Conservation (phyloP, 2,329 filamentous ascomycete genomes). For the Colletotrichum sp. region DNA sequence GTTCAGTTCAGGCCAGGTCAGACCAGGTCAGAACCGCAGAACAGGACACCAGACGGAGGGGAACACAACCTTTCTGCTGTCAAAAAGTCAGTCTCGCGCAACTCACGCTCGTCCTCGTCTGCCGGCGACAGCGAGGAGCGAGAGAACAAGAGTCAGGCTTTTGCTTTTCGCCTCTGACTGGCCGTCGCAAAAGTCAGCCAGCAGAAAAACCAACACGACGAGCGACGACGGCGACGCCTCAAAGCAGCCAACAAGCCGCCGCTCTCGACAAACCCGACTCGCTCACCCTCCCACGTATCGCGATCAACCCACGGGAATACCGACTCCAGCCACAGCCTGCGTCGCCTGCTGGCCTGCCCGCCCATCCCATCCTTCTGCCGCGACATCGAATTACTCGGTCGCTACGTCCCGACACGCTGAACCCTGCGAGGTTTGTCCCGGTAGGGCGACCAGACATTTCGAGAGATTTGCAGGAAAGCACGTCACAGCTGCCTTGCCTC, state of each 20-base stretch:
- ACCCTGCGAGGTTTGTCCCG: conserved; percentile 13
- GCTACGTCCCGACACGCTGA: neutral
- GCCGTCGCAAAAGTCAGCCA: neutral
- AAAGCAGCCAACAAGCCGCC: neutral
- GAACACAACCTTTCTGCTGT: neutral
- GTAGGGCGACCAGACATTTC: conserved; percentile 7
- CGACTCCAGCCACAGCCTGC: neutral
- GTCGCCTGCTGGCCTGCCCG: neutral
- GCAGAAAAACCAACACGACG: neutral
- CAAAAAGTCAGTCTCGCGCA: neutral
- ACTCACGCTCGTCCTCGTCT: neutral
- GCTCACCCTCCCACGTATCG: neutral
- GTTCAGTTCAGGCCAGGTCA: neutral
- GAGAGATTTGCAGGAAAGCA: conserved; percentile 16
- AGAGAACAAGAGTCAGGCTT: neutral
- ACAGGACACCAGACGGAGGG: neutral
- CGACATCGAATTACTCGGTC: conserved; percentile 13
- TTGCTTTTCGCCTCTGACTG: neutral
- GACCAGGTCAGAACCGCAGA: neutral
- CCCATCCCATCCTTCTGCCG: neutral
- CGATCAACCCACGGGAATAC: neutral
- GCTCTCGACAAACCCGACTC: neutral
- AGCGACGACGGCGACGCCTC: neutral
- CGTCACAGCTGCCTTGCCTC: conserved; percentile 3
- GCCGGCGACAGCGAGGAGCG: neutral